Evolutionary conservation across 192 early-diverging fungal species (phyloP).

Genomic region (Coemansia sp.): DNA sequence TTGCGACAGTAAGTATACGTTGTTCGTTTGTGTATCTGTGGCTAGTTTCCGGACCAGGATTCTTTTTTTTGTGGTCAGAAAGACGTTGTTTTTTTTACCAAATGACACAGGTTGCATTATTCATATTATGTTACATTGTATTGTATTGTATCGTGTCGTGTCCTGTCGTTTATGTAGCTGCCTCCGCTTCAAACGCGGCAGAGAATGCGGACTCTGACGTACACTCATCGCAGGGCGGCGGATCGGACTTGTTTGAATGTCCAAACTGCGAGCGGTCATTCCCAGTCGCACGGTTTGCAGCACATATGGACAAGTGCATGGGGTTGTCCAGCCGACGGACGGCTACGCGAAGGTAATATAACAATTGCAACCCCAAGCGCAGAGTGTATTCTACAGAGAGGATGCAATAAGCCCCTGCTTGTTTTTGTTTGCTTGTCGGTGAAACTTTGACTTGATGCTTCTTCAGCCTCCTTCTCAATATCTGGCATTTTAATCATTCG

Average conservation of each 20-base stretch:
- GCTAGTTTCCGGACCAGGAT: too few species aligned
- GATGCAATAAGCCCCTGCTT: background rate
- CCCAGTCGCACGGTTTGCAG: constrained; percentile 84
- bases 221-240: constrained; percentile 24
- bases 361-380: background rate
- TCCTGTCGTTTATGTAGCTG: background rate
- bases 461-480: too few species aligned
- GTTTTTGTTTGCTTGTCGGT: too few species aligned
- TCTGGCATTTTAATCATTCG: too few species aligned
- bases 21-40: background rate
- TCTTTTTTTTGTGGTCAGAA: too few species aligned
- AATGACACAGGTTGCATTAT: too few species aligned
- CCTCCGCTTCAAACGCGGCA: background rate
- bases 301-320: constrained; percentile 91
- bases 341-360: constrained; percentile 46
- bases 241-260: constrained; percentile 68
- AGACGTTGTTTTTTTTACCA: too few species aligned
- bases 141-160: background rate
- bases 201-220: background rate
- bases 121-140: too few species aligned
- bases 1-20: constrained; percentile 37
- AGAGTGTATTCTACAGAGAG: background rate
- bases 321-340: constrained; percentile 63
- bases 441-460: too few species aligned
- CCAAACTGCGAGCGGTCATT: constrained; percentile 74